phyloP scores from a whole-genome alignment of 2,329 filamentous ascomycete species.

The Triangularia setosa region DNA sequence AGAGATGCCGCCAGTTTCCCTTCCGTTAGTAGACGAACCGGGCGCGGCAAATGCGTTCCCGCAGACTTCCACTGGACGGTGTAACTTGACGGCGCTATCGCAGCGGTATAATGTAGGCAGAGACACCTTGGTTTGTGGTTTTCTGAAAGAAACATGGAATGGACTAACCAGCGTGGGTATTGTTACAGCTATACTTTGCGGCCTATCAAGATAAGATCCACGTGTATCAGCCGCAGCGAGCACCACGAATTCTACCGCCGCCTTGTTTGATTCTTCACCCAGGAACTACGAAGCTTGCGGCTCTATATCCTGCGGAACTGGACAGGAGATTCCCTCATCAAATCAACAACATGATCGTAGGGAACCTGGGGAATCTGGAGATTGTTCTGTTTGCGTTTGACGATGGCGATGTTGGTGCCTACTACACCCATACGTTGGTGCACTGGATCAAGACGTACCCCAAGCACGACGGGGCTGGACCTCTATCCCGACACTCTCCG shows the following conservation, averaged over 20 bases:
- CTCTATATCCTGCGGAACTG: conserved; percentile 48
- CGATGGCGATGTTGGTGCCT: conserved; percentile 71
- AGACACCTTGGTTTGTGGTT: conserved; percentile 1
- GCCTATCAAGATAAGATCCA: conserved; percentile 56
- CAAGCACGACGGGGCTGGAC: not conserved
- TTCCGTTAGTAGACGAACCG: not conserved
- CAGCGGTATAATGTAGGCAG: conserved; percentile 45
- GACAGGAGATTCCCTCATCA: conserved; percentile 52
- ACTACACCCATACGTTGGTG: conserved; percentile 56
- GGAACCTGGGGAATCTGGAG: conserved; percentile 66
- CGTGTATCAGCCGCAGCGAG: conserved; percentile 49
- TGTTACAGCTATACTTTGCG: conserved; percentile 50
- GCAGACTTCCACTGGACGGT: conserved; percentile 34
- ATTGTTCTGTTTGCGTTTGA: conserved; percentile 66
- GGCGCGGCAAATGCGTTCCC: conserved; percentile 21
- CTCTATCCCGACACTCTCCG: not conserved
- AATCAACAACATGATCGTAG: conserved; percentile 66
- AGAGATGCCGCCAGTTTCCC: not conserved
- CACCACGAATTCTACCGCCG: conserved; percentile 46
- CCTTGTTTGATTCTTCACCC: conserved; percentile 51
- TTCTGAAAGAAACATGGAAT: too few relatives aligned
- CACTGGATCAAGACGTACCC: conserved; percentile 36
- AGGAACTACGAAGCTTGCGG: conserved; percentile 37
- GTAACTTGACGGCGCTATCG: conserved; percentile 57
- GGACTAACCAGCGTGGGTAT: too few relatives aligned